Conservation (phyloP, 2,329 filamentous ascomycete genomes). For the Aspergillus texensis region DNA sequence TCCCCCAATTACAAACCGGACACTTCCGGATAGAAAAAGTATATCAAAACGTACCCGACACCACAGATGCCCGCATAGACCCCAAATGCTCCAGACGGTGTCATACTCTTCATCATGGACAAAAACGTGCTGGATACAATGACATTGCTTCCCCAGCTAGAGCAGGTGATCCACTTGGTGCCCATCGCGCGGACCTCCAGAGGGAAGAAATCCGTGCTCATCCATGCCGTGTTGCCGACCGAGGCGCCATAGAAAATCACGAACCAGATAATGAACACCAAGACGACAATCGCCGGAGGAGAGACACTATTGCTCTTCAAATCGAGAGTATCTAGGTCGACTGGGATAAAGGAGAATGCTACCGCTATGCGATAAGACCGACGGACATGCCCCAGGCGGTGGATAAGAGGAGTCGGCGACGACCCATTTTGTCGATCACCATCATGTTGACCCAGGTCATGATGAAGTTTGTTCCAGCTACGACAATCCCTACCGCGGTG, state of each 20-base stretch:
- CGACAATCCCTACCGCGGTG: slow-evolving; percentile 47
- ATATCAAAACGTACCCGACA: slow-evolving; percentile 45
- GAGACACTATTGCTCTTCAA: slow-evolving; percentile 29
- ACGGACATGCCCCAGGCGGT: slow-evolving; percentile 51
- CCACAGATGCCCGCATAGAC: slow-evolving; percentile 57
- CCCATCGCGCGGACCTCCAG: slow-evolving; percentile 53
- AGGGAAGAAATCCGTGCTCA: slow-evolving; percentile 53
- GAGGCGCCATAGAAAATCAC: slow-evolving; percentile 50
- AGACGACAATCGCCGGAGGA: slow-evolving; percentile 40
- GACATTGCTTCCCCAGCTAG: slow-evolving; percentile 52
- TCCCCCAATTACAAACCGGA: slow-evolving; percentile 27
- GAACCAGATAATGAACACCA: slow-evolving; percentile 51
- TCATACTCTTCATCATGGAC: slow-evolving; percentile 54
- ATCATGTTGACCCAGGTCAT: slow-evolving; percentile 54
- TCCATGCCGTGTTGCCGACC: slow-evolving; percentile 55
- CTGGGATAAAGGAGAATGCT: slow-evolving; percentile 52
- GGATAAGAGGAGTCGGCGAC: slow-evolving; percentile 48
- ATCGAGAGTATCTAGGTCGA: slow-evolving; percentile 45
- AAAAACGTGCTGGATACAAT: slow-evolving; percentile 56
- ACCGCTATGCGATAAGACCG: slow-evolving; percentile 49
- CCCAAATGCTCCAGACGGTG: slow-evolving; percentile 54
- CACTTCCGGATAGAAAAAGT: slow-evolving; percentile 30
- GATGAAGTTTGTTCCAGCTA: slow-evolving; percentile 44
- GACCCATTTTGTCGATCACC: slow-evolving; percentile 50
- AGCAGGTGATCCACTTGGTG: slow-evolving; percentile 54